phyloP scores from a whole-genome alignment of 1,284 basidiomycete genomes.

The Apiotrichum laibachii region DNA sequence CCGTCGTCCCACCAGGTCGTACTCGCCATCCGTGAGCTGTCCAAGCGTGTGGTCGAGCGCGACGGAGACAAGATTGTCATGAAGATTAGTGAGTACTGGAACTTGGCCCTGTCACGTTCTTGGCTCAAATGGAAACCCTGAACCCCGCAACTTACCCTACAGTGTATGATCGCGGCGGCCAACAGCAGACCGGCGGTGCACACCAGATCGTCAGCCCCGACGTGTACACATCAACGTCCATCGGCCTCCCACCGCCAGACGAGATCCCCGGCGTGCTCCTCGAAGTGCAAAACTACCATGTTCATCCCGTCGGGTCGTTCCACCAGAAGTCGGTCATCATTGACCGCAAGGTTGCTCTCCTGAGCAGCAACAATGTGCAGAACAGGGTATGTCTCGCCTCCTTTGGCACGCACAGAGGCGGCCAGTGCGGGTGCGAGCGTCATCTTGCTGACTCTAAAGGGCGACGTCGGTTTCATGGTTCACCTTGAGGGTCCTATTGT shows the following conservation, averaged over 20 bases:
- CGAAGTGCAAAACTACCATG: slow-evolving; percentile 40
- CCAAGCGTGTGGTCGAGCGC: slow-evolving; percentile 24
- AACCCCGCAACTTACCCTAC: neutral
- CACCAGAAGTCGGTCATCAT: slow-evolving; percentile 71
- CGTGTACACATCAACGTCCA: slow-evolving; percentile 1
- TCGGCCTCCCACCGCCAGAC: slow-evolving; percentile 18
- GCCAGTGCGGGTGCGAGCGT: too few species aligned
- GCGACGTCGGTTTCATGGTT: slow-evolving; percentile 63
- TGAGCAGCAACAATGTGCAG: slow-evolving; percentile 63
- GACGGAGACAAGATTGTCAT: slow-evolving; percentile 33
- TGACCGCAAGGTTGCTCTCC: slow-evolving; percentile 64
- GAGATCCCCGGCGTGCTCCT: slow-evolving; percentile 20
- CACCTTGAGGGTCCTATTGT: slow-evolving; percentile 67
- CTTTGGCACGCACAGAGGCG: neutral
- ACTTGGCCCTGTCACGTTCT: neutral
- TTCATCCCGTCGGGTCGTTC: slow-evolving; percentile 53
- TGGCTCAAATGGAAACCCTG: slow-evolving; percentile 1
- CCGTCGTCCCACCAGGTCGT: slow-evolving; percentile 22
- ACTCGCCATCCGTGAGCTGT: slow-evolving; percentile 33
- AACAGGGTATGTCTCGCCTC: slow-evolving; percentile 21
- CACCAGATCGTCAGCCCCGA: slow-evolving; percentile 14
- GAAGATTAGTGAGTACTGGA: slow-evolving; percentile 26
- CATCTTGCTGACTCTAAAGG: neutral
- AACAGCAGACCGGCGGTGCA: slow-evolving; percentile 11
- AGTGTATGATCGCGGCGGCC: slow-evolving; percentile 37